Conservation (phyloP, 768 basidiomycete genomes). For the Pisolithus tinctorius region DNA sequence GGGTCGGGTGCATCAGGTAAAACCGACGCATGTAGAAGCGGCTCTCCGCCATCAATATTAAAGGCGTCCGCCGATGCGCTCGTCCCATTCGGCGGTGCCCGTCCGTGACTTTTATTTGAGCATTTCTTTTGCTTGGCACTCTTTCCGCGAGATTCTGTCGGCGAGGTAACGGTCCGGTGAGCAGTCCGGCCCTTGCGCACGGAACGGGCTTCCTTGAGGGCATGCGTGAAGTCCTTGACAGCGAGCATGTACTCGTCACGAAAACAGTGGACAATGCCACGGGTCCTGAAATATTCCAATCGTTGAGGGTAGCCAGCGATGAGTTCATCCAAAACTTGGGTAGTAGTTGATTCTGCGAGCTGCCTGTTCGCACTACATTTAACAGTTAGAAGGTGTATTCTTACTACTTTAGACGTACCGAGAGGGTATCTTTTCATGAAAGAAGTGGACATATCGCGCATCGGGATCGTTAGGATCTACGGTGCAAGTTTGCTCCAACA, state of each 20-base stretch:
- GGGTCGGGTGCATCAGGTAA: constrained; percentile 79
- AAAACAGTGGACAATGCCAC: constrained; percentile 88
- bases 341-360: constrained; percentile 77
- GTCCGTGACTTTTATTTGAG: constrained; percentile 45
- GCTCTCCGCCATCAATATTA: constrained; percentile 41
- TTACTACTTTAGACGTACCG: constrained; percentile 43
- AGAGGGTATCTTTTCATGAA: constrained; percentile 93
- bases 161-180: constrained; percentile 41
- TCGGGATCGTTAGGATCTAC: constrained; percentile 72
- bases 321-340: constrained; percentile 71
- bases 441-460: constrained; percentile 87
- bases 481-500: not conserved
- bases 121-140: constrained; percentile 52
- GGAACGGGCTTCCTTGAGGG: constrained; percentile 69
- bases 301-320: constrained; percentile 68
- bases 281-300: constrained; percentile 80
- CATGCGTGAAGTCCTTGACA: constrained; percentile 74
- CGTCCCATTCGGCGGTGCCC: constrained; percentile 64
- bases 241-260: constrained; percentile 74
- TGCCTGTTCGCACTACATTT: constrained; percentile 44
- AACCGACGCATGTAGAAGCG: constrained; percentile 62
- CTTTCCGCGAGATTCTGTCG: constrained; percentile 33
- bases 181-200: constrained; percentile 56
- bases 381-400: constrained; percentile 11
- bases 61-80: constrained; percentile 38